These are phyloP conservation scores for Globisporangium takayamanum DNA, from an alignment of 352 stramenopile species.

Conservation along the genomic window DNA sequence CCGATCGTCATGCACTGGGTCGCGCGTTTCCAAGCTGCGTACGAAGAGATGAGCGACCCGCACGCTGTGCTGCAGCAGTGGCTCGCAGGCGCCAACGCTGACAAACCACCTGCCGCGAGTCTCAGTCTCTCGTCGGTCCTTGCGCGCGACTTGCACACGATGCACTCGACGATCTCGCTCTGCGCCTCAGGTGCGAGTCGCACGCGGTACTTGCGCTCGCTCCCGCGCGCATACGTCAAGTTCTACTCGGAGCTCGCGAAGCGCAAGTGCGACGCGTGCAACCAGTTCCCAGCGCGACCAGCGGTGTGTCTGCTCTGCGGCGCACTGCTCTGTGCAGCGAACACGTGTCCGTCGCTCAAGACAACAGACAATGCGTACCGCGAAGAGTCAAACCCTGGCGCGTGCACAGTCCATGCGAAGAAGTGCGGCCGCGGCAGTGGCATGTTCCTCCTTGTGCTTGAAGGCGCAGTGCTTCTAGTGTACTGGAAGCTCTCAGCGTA, in stretches of 20 bases:
- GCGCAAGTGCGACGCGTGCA: slow-evolving; percentile 63
- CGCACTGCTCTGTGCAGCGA: slow-evolving; percentile 71
- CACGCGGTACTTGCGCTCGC: slow-evolving; percentile 59
- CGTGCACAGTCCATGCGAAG: slow-evolving; percentile 79
- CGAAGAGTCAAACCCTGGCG: slow-evolving; percentile 74
- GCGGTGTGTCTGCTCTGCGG: slow-evolving; percentile 84
- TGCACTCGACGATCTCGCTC: slow-evolving; percentile 71
- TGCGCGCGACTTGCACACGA: slow-evolving; percentile 64
- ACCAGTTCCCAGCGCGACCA: slow-evolving; percentile 74
- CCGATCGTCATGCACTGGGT: slow-evolving; percentile 54
- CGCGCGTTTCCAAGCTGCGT: slow-evolving; percentile 57
- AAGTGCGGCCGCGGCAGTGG: slow-evolving; percentile 79
- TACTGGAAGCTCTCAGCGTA: slow-evolving; percentile 85
- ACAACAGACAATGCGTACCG: slow-evolving; percentile 58
- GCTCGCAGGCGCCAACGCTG: slow-evolving; percentile 58
- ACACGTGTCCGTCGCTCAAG: slow-evolving; percentile 72
- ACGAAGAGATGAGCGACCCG: slow-evolving; percentile 74
- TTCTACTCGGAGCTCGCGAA: slow-evolving; percentile 84
- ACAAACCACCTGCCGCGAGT: slow-evolving; percentile 16
- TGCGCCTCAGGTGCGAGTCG: slow-evolving; percentile 57
- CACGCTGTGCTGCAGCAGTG: slow-evolving; percentile 67
- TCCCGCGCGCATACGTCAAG: slow-evolving; percentile 75
- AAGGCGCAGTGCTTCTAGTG: slow-evolving; percentile 79
- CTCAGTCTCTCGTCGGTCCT: slow-evolving; percentile 38
- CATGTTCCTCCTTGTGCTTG: slow-evolving; percentile 78